Percentiles rank a stretch among this genome's conserved stretches.
phyloP scores from a whole-genome alignment of 257 asterid species.

The Ajuga chamaepitys region DNA sequence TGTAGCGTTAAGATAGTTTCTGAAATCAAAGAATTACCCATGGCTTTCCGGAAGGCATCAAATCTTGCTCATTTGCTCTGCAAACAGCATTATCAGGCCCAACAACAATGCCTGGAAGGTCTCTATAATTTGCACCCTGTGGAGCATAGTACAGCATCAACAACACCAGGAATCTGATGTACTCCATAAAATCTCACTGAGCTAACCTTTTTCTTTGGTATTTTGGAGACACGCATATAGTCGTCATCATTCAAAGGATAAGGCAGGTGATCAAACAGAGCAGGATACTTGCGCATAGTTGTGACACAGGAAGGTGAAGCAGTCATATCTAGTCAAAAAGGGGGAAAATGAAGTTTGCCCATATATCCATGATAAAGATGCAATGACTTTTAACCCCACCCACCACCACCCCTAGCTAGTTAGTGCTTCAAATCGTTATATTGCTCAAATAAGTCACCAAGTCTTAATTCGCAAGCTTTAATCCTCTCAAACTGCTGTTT shows the following conservation, averaged over 20 bases:
- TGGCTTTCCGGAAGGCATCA: conserved; percentile 45
- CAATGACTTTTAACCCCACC: background rate
- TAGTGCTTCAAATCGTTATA: background rate
- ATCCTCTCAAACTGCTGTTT: background rate
- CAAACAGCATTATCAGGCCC: conserved; percentile 23
- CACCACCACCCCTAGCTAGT: background rate
- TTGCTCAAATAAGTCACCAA: background rate
- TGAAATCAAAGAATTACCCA: conserved; percentile 26
- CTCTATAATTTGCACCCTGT: conserved; percentile 46
- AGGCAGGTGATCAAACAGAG: conserved; percentile 39
- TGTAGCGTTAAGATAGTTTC: background rate
- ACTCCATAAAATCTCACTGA: background rate
- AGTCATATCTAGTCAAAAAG: conserved; percentile 28
- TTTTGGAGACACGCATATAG: conserved; percentile 32
- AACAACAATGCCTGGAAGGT: conserved; percentile 42
- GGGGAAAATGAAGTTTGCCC: background rate
- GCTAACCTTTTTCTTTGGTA: conserved; percentile 44
- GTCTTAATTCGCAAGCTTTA: background rate
- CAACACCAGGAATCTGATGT: conserved; percentile 8
- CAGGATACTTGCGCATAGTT: conserved; percentile 12
- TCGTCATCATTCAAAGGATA: conserved; percentile 28
- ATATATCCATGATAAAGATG: background rate
- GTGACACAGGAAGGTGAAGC: conserved; percentile 23
- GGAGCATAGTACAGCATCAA: conserved; percentile 19
- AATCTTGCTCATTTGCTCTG: conserved; percentile 20